phyloP scores from a whole-genome alignment of 2,329 filamentous ascomycete genomes.

The Exophiala xenobiotica region DNA sequence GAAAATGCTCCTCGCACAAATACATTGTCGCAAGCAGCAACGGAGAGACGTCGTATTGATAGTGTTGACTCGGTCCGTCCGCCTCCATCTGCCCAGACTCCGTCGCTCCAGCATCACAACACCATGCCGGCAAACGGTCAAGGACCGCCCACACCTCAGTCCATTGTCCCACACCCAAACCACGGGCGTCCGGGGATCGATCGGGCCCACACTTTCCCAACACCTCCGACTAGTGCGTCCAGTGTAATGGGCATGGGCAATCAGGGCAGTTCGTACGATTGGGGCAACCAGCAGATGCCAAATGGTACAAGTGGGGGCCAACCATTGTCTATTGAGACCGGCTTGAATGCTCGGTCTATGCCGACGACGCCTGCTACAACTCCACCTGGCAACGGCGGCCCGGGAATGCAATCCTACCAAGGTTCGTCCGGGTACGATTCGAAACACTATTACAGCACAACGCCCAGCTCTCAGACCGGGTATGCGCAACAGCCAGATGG shows the following conservation, averaged over 20 bases:
- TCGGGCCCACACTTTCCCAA: constrained; percentile 88
- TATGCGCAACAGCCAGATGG: constrained; percentile 69
- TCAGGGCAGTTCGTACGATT: constrained; percentile 75
- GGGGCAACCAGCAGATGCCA: constrained; percentile 66
- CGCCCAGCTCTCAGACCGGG: constrained; percentile 65
- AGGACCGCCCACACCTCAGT: constrained; percentile 66
- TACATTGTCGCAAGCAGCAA: constrained; percentile 77
- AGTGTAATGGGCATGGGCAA: constrained; percentile 76
- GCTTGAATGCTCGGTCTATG: constrained; percentile 77
- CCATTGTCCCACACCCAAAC: constrained; percentile 60
- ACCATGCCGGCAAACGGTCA: constrained; percentile 62
- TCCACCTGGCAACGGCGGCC: constrained; percentile 73
- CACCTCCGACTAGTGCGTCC: constrained; percentile 88
- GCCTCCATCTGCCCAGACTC: constrained; percentile 54
- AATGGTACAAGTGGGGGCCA: constrained; percentile 62
- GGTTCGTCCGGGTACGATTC: constrained; percentile 72
- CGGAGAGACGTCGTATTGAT: constrained; percentile 73
- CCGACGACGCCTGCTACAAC: constrained; percentile 89
- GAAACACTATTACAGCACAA: constrained; percentile 73
- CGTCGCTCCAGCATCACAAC: constrained; percentile 61
- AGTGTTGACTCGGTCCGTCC: constrained; percentile 50
- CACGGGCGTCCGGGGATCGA: constrained; percentile 70
- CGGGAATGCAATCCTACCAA: constrained; percentile 77
- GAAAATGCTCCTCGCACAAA: constrained; percentile 80
- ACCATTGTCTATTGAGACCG: constrained; percentile 77